Base-by-base conservation (phyloP, 768 basidiomycete genomes). In the Coprinellus aureogranulatus region DNA sequence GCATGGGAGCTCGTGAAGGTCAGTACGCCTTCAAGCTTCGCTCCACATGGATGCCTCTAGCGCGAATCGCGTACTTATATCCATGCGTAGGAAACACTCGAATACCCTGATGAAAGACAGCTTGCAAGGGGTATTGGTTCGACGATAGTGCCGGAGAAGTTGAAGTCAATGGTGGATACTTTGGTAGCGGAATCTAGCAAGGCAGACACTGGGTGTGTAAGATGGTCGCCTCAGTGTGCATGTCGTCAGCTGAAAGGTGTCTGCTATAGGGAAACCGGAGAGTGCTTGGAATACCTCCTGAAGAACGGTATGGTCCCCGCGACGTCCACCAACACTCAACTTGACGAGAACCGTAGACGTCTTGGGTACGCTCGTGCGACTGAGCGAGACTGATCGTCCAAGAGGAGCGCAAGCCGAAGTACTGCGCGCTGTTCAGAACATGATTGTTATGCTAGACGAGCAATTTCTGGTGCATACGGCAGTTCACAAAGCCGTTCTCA, bases 351-450 rank as follows among this genome's bases (percentile, higher is more conserved):
- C 40, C 59, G 48, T 54, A 94, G 92, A 94, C 77, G 83, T 96
- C 1, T 76, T 98, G 25, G 86, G 87, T 0, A 85, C 84, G 1
- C 86, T 98, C 10, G 96, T 95, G 58, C 84, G 85, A 60, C 83
- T 95, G 26, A 93, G 91, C 65, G 89, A 94, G 66, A 70, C 81
- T 0, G 94, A 98, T 69, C 80, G 89, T 25, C 94, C 93, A 1
- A 82, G 84, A 41, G 96, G 94, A n/a, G 88, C 94, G 61, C 92
- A 95, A 68, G 91, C 88, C 41, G 90, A 94, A 67, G 92, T 96
- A 12, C 79, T 98, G 31, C 83, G 87, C 26, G 81, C 90, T 1
- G 90, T 95, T 14, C 90, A 92, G 63, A 93, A 93, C 63, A 90
- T 97, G 82, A 88, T 98, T 12, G 85, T 94, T 8, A 81, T 93